Conservation (phyloP, 73 alveolate species). For the Paraurostyla sp. region DNA sequence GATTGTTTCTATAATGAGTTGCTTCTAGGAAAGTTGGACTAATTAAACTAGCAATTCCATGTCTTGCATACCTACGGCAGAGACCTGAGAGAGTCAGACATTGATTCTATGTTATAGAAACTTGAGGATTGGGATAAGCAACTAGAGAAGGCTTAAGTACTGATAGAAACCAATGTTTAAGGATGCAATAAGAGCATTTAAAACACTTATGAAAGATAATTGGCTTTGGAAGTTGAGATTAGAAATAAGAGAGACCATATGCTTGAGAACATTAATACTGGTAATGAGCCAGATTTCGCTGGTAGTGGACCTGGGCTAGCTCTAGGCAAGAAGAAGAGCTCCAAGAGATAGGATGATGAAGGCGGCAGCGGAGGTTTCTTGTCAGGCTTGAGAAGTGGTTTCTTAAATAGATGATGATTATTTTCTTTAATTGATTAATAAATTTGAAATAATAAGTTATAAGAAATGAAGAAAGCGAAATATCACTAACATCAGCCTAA, state of each 20-base stretch:
- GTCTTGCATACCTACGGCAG: conserved; percentile 66
- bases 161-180: background rate
- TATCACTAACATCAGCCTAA: conserved; percentile 28
- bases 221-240: conserved; percentile 4
- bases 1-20: conserved; percentile 76
- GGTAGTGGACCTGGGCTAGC: conserved; percentile 22
- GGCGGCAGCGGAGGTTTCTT: conserved; percentile 54
- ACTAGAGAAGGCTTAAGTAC: conserved; percentile 7
- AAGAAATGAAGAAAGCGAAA: conserved; percentile 42
- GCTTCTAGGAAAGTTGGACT: conserved; percentile 69
- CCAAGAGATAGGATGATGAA: conserved; percentile 6
- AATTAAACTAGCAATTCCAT: conserved; percentile 18
- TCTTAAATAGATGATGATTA: conserved; percentile 27
- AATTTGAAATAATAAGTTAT: background rate
- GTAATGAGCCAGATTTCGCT: conserved; percentile 25
- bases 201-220: conserved; percentile 41
- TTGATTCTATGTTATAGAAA: conserved; percentile 42
- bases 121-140: conserved; percentile 58
- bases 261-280: conserved; percentile 10
- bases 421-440: background rate
- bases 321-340: conserved; percentile 31
- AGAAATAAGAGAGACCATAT: conserved; percentile 6
- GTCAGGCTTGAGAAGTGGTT: conserved; percentile 38
- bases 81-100: conserved; percentile 54
- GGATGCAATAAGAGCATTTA: conserved; percentile 30